Evolutionary conservation across 1,284 basidiomycete species (phyloP), one percentile per base, ranked within the genome.

Genomic region (Peniophora sp.): DNA sequence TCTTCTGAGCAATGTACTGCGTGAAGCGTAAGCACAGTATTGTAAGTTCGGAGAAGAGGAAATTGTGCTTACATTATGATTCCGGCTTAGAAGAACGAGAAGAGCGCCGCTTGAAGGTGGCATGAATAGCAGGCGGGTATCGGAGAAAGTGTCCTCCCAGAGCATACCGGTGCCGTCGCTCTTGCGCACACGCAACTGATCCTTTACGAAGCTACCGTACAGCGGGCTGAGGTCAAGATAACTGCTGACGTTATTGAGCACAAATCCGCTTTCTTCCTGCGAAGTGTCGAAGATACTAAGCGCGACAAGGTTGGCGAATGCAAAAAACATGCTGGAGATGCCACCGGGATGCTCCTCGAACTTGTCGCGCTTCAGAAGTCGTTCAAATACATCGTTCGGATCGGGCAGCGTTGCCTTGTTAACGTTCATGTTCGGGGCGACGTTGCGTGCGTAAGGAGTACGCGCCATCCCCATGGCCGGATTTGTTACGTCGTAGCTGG

Each of bases 201-300:
- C 69, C 2, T 61, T 61, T 43, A 76, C 65, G 36, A 69, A 79
- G 61, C 63, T 79, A 1, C 89, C 89, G 56, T 92, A 92, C 3
- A 92, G 66, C 8, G 87, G 77, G 58, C 81, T 83, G 25, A 92
- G 65, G 59, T 92, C 89, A 24, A 93, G 73, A 63, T 92, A 92
- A 55, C 82, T 85, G 56, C 81, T 84, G 2, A 81, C 69, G 50
- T 79, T 66, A 61, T 92, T 92, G 59, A 80, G 77, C 0, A 69
- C 74, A 65, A 68, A 71, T 60, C 85, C 72, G 2, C 36, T 51
- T 41, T 64, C 68, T 53, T 74, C 67, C 44, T 61, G 69, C 56
- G 78, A 72, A 2, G 88, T 89, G 55, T 83, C 70, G 70, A 91
- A 91, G 56, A 86, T 72, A 53, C 69, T 75, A 63, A 91, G 89